Percentiles rank a stretch among this genome's conserved stretches.
phyloP scores from a whole-genome alignment of 371 early-diverging fungal species.

The Mortierella sp. region DNA sequence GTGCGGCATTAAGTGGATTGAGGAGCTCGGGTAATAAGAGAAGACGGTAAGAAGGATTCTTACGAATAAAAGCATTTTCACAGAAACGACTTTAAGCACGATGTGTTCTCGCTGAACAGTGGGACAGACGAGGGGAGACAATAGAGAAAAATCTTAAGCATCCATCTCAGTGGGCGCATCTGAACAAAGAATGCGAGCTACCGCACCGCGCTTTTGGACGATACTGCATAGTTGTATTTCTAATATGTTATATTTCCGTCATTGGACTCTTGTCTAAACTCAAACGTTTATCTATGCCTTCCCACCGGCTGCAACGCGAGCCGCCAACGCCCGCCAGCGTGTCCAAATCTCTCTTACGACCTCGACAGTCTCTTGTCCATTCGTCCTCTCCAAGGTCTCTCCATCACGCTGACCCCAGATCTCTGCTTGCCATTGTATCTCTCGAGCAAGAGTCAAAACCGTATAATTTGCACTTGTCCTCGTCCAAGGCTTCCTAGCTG shows the following conservation, averaged over 20 bases:
- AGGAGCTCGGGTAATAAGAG: constrained; percentile 42
- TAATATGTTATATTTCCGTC: no score
- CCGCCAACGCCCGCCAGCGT: constrained; percentile 15
- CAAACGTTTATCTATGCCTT: constrained; percentile 10
- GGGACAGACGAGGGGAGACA: no score
- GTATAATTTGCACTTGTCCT: constrained; percentile 2
- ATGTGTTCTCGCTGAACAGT: no score
- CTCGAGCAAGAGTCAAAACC: constrained; percentile 14
- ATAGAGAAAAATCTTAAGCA: no score
- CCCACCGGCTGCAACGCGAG: constrained; percentile 26
- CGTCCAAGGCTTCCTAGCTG: constrained; percentile 9
- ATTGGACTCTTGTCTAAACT: no score
- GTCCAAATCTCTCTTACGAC: constrained; percentile 35
- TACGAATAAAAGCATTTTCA: background rate
- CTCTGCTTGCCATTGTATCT: constrained; percentile 33
- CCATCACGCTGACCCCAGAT: constrained; percentile 30
- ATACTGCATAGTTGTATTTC: no score
- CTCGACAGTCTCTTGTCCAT: constrained; percentile 38
- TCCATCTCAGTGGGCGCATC: no score
- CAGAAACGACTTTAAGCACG: background rate
- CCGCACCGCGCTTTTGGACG: no score
- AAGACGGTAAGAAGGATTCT: no score
- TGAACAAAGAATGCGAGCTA: no score
- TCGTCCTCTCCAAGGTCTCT: constrained; percentile 26
- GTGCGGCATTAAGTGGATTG: constrained; percentile 48